Base-by-base conservation (phyloP, 441 rosid genomes). In the Mallotus japonicus region DNA sequence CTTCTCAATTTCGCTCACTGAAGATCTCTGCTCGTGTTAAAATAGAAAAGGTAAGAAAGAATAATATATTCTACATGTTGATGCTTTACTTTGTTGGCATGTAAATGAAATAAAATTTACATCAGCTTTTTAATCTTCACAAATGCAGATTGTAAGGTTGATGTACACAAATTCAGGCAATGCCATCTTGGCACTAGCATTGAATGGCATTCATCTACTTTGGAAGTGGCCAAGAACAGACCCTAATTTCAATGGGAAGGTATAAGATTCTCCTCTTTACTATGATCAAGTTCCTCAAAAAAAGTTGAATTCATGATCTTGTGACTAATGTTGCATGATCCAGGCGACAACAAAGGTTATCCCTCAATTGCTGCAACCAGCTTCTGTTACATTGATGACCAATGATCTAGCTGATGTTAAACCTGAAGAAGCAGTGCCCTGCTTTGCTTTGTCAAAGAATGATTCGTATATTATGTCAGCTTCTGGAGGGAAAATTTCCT, bases 401-500 rank as follows among this genome's bases (percentile, higher is more conserved):
- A 87, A 88, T 69, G 86, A 89, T 77, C 49, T 72, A 40, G 63
- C 59, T 37, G 80, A 74, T 55, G 70, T 67, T 60, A 83, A 75
- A 14, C 73, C 75, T 2, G 85, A 82, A 46, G 86, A 84, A 49
- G 73, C 75, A 2, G 81, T 84, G 64, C 83, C 89, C 8, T 88
- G 90, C 79, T 88, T 87, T 69, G 92, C 90, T 37, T 58, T 88
- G 74, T 86, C 92, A 37, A 88, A 84, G 82, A 88, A 88, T 69
- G 92, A 85, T 71, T 85, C 90, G 2, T 88, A 88, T 66, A 81
- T 86, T 50, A 79, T 88, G 82, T 88, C 92, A 10, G 85, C 92
- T 19, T 88, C 90, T 4, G 92, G 92, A 69, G 92, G 90, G 44
- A 84, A 83, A 72, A 78, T 88, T 76, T 85, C 92, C 62, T 74